Percentiles rank a stretch among this genome's conserved stretches.
phyloP scores from a whole-genome alignment of 164 flowering plant genomes.

The Dillenia turbinata region DNA sequence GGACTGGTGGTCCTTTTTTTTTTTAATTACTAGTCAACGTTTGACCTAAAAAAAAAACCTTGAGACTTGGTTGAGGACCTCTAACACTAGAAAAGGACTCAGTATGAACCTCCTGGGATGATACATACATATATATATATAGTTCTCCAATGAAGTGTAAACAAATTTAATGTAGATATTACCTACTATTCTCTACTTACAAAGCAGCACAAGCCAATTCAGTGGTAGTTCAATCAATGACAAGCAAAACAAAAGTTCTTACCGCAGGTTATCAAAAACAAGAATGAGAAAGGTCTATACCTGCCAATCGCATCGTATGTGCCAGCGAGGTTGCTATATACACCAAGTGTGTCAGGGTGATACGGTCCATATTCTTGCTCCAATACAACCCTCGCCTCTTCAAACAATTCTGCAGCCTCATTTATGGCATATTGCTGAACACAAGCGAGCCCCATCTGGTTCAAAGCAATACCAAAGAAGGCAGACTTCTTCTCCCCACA shows the following conservation, averaged over 20 bases:
- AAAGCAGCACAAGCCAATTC: no score
- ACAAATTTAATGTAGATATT: no score
- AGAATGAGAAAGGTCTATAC: slow-evolving; percentile 26
- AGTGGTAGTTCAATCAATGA: no score
- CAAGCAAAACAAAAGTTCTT: not conserved
- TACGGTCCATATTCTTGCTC: slow-evolving; percentile 86
- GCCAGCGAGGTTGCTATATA: slow-evolving; percentile 95
- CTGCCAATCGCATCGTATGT: slow-evolving; percentile 97
- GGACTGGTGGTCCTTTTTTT: no score
- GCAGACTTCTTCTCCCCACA: slow-evolving; percentile 88
- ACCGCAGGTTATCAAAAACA: not conserved
- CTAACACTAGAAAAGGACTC: no score
- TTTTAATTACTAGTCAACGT: no score
- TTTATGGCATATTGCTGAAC: slow-evolving; percentile 70
- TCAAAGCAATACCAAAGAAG: slow-evolving; percentile 86
- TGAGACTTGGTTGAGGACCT: no score
- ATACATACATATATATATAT: no score
- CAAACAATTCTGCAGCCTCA: slow-evolving; percentile 85
- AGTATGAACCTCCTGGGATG: no score
- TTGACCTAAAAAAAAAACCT: no score
- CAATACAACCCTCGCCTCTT: slow-evolving; percentile 73
- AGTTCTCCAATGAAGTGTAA: no score
- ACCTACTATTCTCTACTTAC: no score
- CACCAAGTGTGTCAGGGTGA: slow-evolving; percentile 94
- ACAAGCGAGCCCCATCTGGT: slow-evolving; percentile 95